These are phyloP conservation scores for Keithomyces neogunnii DNA, from an alignment of 2,329 filamentous ascomycete genomes.

Conservation along the genomic window DNA sequence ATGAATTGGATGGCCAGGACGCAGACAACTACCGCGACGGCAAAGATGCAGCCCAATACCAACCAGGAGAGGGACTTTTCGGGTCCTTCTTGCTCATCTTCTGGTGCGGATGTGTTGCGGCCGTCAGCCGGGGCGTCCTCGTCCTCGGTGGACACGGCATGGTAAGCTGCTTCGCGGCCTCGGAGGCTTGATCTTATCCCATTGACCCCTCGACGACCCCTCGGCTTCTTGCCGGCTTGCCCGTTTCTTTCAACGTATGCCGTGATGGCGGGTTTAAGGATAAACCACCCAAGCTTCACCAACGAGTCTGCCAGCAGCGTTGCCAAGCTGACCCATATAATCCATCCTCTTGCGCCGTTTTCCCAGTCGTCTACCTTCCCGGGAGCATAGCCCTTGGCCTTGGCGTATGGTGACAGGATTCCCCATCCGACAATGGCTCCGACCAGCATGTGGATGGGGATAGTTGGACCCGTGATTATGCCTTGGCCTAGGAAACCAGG, in stretches of 20 bases:
- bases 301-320: not conserved
- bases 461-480: not conserved
- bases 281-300: not conserved
- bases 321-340: conserved; percentile 2
- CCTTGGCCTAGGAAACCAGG: conserved; percentile 1
- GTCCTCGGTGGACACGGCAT: not conserved
- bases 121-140: not conserved
- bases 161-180: not conserved
- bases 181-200: not conserved
- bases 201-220: not conserved
- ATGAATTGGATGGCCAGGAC: not conserved
- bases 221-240: not conserved
- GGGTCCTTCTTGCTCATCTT: not conserved
- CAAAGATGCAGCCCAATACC: not conserved
- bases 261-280: not conserved
- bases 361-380: conserved; percentile 2
- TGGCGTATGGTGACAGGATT: conserved; percentile 1
- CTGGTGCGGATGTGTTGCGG: not conserved
- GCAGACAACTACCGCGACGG: not conserved
- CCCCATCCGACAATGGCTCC: conserved; percentile 2
- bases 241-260: not conserved
- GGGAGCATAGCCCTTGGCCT: not conserved
- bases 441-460: not conserved
- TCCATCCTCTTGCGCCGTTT: conserved; percentile 1
- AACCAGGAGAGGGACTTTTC: not conserved